Evolutionary conservation across 768 basidiomycete genomes (phyloP), one percentile per base, ranked within the genome.

Genomic region (Kwoniella sp.): DNA sequence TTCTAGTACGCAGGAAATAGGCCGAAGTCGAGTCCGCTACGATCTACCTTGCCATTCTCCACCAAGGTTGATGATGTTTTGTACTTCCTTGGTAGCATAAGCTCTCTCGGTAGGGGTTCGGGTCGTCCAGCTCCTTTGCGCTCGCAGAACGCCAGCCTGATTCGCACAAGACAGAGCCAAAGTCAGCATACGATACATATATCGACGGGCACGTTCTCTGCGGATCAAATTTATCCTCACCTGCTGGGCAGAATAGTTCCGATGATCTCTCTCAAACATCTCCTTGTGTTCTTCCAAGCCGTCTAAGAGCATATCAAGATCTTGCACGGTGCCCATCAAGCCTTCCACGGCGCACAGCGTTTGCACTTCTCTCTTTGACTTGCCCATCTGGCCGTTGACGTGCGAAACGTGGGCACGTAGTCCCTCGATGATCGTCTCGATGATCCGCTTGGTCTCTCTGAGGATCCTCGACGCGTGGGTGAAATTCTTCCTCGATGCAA

Each of bases 171-270:
- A 45, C 41, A 20, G n/a, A n/a, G 8, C 41, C 3, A 8, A 45
- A 45, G 20, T 45, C 41, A 45, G 41, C 41, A 45, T 3, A 34
- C 13, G 34, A 5, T 13, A 34, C 5, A 5, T 34, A 34, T 13
- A 34, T 34, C 34, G 13, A 34, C 34, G 34, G 13, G 34, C 13
- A 13, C 13, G 34, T 37, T 7, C 15, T 1, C 12, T 47, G 38
- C 15, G 31, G 2, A 34, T 34, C 2, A 13, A 20, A 20, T 11
- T 25, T 8, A 30, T 34, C 59, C 71, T 68, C 68, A 92, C 92
- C 88, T 96, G 96, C 79, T 99, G 96, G 62, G 96, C 94, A 60
- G 92, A 93, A 81, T 93, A 93, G 81, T 96, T 96, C 61, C 94
- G 85, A 76, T 93, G 90, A 80, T 94, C 92, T 76, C 91, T 88